These are phyloP conservation scores for Lachnellula cervina DNA, from an alignment of 2,329 filamentous ascomycete species.

Conservation along the genomic window DNA sequence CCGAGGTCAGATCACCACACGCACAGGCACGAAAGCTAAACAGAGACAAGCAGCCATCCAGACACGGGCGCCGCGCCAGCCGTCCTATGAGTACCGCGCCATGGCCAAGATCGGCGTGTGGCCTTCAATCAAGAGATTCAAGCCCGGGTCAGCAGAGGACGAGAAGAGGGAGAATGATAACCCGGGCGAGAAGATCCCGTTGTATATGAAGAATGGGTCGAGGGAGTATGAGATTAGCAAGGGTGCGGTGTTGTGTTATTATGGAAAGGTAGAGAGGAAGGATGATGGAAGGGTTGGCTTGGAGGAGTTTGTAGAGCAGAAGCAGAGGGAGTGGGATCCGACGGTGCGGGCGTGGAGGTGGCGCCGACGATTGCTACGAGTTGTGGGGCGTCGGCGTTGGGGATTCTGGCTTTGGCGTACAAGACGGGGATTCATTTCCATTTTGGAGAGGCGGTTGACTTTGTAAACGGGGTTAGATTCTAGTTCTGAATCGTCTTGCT, in stretches of 20 bases:
- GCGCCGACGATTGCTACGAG: background rate
- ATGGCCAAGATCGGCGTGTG: slow-evolving; percentile 19
- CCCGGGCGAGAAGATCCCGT: background rate
- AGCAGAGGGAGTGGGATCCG: slow-evolving; percentile 2
- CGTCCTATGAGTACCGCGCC: slow-evolving; percentile 5
- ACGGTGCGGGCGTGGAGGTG: background rate
- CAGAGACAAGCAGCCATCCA: background rate
- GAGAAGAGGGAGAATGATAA: background rate
- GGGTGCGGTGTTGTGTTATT: slow-evolving; percentile 17
- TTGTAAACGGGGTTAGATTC: background rate
- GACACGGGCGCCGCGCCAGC: background rate
- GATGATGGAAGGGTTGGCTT: background rate
- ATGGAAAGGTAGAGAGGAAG: slow-evolving; percentile 4
- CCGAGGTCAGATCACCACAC: background rate
- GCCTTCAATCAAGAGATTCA: slow-evolving; percentile 20
- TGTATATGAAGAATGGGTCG: slow-evolving; percentile 15
- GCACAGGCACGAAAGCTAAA: background rate
- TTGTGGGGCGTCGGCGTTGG: background rate
- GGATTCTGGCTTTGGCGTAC: background rate
- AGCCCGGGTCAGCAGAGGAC: slow-evolving; percentile 14
- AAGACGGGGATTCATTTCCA: background rate
- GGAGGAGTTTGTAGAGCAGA: slow-evolving; percentile 6
- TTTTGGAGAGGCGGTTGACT: background rate
- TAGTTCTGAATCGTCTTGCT: too few relatives aligned
- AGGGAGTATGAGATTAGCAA: slow-evolving; percentile 15